Evolutionary conservation across 495 filamentous ascomycete genomes (phyloP).

Genomic region (Cercophora sp.): DNA sequence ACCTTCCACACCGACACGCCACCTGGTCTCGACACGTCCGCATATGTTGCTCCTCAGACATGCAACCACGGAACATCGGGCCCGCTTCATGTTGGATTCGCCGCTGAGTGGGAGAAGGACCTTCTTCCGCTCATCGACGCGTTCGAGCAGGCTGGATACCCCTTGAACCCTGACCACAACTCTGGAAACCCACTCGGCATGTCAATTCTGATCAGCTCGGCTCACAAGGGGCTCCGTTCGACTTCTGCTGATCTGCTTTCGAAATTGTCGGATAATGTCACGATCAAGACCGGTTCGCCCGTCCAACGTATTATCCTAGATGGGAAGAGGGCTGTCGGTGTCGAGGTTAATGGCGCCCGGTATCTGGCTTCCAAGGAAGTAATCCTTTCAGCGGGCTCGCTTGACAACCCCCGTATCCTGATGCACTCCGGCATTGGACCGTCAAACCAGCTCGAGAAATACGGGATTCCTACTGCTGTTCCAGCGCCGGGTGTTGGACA

Average conservation of each 20-base stretch:
- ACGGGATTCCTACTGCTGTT: slow-evolving; percentile 48
- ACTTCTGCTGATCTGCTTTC: slow-evolving; percentile 51
- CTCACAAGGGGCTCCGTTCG: slow-evolving; percentile 44
- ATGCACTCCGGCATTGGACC: slow-evolving; percentile 66
- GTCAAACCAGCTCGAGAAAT: slow-evolving; percentile 44
- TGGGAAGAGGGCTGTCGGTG: slow-evolving; percentile 49
- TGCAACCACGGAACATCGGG: slow-evolving; percentile 50
- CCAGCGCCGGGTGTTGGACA: slow-evolving; percentile 51
- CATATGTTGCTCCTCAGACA: slow-evolving; percentile 28
- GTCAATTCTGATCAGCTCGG: slow-evolving; percentile 43
- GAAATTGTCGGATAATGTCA: slow-evolving; percentile 46
- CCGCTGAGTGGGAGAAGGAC: slow-evolving; percentile 47
- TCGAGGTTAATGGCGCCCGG: slow-evolving; percentile 36
- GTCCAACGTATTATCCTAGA: slow-evolving; percentile 51
- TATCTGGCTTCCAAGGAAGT: slow-evolving; percentile 54
- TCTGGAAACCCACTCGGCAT: slow-evolving; percentile 60
- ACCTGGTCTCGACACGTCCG: slow-evolving; percentile 28
- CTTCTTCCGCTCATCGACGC: slow-evolving; percentile 33
- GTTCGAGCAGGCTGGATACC: slow-evolving; percentile 44
- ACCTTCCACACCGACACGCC: slow-evolving; percentile 44
- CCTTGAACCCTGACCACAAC: slow-evolving; percentile 54
- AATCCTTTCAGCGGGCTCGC: slow-evolving; percentile 54
- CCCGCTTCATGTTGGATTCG: slow-evolving; percentile 44
- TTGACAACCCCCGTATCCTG: slow-evolving; percentile 57
- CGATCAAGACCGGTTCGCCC: slow-evolving; percentile 42